Evolutionary conservation across 2,329 filamentous ascomycete species (phyloP).

Genomic region (Aspergillus sergii): DNA sequence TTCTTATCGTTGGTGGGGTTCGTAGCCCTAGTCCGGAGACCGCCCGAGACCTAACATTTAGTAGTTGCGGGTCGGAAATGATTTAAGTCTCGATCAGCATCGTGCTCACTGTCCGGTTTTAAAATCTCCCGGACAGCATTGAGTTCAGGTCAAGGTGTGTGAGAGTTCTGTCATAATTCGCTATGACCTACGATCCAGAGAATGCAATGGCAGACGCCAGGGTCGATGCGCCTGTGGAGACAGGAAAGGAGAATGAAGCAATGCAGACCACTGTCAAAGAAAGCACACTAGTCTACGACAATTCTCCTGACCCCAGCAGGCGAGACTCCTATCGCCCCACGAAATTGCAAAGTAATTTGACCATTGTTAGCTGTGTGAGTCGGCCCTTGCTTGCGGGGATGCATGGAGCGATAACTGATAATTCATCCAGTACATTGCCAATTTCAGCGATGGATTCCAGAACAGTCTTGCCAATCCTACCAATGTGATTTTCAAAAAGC

Average conservation of each 20-base stretch:
- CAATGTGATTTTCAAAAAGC: slow-evolving; percentile 35
- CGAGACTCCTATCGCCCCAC: slow-evolving; percentile 20
- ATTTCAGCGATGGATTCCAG: slow-evolving; percentile 37
- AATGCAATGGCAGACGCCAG: neutral
- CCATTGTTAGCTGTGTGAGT: slow-evolving; percentile 34
- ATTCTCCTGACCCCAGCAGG: neutral
- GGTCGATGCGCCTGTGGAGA: neutral
- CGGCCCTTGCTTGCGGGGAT: neutral
- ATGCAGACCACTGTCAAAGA: neutral
- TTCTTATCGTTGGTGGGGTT: neutral
- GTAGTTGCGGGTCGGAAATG: neutral
- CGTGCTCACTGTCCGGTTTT: neutral
- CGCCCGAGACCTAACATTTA: neutral
- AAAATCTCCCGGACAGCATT: neutral
- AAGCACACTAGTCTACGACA: neutral
- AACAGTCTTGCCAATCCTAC: slow-evolving; percentile 35
- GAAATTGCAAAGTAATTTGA: slow-evolving; percentile 32
- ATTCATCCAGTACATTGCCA: slow-evolving; percentile 31
- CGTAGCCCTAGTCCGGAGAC: neutral
- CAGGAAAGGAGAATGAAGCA: neutral
- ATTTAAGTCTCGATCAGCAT: neutral
- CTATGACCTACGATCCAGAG: neutral
- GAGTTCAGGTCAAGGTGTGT: neutral
- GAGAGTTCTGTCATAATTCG: neutral
- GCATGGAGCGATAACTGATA: neutral